Evolutionary conservation across 768 basidiomycete genomes (phyloP).

Genomic region (Lyophyllum shimeji): DNA sequence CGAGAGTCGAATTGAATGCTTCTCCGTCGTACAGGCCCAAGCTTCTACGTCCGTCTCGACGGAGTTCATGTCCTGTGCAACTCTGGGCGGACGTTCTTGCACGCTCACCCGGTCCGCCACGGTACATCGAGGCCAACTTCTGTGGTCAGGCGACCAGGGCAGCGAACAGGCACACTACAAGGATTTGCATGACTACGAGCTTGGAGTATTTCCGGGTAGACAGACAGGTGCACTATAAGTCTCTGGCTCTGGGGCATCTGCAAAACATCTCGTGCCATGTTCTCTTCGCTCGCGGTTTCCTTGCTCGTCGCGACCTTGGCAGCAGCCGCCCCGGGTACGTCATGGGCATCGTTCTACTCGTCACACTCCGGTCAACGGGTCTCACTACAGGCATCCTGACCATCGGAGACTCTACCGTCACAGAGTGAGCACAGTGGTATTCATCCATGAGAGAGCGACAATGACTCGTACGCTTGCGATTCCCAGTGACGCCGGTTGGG

Average conservation of each 20-base stretch:
- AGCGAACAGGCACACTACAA: background rate
- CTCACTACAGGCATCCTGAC: background rate
- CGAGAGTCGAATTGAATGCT: background rate
- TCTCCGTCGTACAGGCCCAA: background rate
- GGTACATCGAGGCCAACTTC: background rate
- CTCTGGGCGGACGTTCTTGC: background rate
- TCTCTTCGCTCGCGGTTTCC: background rate
- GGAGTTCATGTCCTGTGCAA: background rate
- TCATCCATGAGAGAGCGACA: background rate
- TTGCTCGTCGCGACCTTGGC: background rate
- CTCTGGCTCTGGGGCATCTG: no score
- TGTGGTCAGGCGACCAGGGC: background rate
- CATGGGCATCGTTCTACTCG: background rate
- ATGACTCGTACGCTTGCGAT: background rate
- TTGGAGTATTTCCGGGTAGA: no score
- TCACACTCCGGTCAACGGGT: background rate
- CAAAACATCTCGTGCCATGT: background rate
- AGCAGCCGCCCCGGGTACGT: background rate
- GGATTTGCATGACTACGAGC: background rate
- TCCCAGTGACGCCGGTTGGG: background rate
- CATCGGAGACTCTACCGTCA: slow-evolving; percentile 6
- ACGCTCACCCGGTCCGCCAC: background rate
- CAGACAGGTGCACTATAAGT: no score
- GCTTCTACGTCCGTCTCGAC: background rate
- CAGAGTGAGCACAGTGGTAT: background rate